Evolutionary conservation across 2,329 filamentous ascomycete genomes (phyloP).

Genomic region (Aureobasidium vineae): DNA sequence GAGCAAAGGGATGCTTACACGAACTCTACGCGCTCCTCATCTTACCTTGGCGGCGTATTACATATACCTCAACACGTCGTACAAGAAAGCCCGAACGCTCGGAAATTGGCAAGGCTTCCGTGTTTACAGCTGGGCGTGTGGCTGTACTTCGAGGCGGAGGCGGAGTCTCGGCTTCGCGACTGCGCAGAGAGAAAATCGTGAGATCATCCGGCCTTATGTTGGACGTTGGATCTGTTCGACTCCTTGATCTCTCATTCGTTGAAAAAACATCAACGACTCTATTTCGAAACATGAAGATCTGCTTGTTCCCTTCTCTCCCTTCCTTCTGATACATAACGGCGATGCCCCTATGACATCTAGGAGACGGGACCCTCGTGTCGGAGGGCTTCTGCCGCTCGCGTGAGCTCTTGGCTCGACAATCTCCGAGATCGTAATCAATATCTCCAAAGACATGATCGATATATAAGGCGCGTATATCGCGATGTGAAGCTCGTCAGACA

Average conservation of each 20-base stretch:
- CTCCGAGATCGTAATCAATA: constrained; percentile 12
- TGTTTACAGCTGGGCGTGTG: constrained; percentile 3
- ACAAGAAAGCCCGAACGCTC: constrained; percentile 14
- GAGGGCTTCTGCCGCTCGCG: not conserved
- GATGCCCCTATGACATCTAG: constrained; percentile 9
- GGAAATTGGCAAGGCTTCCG: constrained; percentile 19
- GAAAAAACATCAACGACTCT: not conserved
- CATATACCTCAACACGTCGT: constrained; percentile 16
- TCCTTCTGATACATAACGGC: not conserved
- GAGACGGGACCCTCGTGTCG: not conserved
- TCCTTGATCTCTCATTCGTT: not conserved
- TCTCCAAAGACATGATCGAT: not conserved
- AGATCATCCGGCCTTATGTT: constrained; percentile 7
- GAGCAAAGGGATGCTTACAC: constrained; percentile 20
- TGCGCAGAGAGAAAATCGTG: not conserved
- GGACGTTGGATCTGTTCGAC: constrained; percentile 5
- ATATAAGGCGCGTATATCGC: constrained; percentile 13
- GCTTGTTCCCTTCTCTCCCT: not conserved
- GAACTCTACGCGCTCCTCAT: constrained; percentile 10
- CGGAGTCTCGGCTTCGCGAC: not conserved
- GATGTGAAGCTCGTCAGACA: not conserved
- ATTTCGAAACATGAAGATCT: constrained; percentile 22
- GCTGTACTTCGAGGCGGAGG: not conserved
- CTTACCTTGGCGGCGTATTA: constrained; percentile 21
- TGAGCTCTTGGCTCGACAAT: constrained; percentile 10